Conservation (phyloP, 306 rosid species). For the Corylus avellana region DNA sequence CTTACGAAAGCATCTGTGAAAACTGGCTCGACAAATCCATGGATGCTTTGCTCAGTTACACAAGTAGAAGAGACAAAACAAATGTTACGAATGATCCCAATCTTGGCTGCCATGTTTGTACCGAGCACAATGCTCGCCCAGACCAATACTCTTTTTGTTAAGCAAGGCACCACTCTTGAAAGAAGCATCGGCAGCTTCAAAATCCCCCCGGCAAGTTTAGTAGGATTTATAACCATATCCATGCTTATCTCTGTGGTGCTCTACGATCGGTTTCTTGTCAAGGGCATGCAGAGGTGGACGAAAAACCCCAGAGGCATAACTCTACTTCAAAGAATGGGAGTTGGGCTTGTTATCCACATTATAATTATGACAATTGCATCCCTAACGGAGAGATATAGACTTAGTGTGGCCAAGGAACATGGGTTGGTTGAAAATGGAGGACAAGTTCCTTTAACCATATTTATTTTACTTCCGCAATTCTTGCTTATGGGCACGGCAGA, state of each 20-base stretch:
- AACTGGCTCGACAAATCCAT: conserved; percentile 37
- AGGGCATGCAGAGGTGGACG: conserved; percentile 56
- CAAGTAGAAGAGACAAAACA: conserved; percentile 93
- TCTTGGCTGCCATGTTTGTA: conserved; percentile 61
- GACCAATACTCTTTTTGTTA: conserved; percentile 72
- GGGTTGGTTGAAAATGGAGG: conserved; percentile 41
- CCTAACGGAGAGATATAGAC: conserved; percentile 63
- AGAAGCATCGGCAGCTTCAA: conserved; percentile 59
- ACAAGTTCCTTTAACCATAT: conserved; percentile 69
- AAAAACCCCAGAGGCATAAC: conserved; percentile 86
- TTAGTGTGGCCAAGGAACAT: conserved; percentile 49
- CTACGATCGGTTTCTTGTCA: conserved; percentile 76
- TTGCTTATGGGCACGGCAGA: conserved; percentile 77
- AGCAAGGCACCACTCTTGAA: conserved; percentile 88
- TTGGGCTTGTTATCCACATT: conserved; percentile 74
- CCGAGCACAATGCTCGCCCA: conserved; percentile 92
- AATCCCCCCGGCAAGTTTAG: conserved; percentile 84
- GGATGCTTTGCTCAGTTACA: conserved; percentile 64
- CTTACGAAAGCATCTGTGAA: conserved; percentile 48
- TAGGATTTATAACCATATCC: conserved; percentile 66
- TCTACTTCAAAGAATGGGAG: conserved; percentile 79
- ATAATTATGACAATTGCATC: conserved; percentile 66
- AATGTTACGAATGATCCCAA: conserved; percentile 63
- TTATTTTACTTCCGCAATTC: conserved; percentile 81
- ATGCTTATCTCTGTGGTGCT: conserved; percentile 74